Conservation (phyloP, 768 basidiomycete species). For the Myochromella boudieri region DNA sequence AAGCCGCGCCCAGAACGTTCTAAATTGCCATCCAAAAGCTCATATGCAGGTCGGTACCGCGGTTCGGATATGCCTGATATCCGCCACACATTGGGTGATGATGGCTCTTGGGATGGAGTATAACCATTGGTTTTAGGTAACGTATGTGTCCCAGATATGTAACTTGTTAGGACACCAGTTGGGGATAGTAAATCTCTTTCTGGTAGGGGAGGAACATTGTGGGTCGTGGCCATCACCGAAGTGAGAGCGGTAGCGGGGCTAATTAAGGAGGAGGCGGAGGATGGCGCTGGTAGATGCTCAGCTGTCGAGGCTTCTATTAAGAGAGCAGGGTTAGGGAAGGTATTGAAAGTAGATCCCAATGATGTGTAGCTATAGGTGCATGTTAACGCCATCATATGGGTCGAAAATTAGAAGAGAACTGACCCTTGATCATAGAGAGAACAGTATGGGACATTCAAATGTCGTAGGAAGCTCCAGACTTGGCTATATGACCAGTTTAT, state of each 20-base stretch:
- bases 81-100: conserved; percentile 12
- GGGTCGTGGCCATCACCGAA: conserved; percentile 24
- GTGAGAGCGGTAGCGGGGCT: conserved; percentile 23
- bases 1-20: conserved; percentile 69
- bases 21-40: conserved; percentile 69
- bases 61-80: conserved; percentile 17
- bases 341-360: conserved; percentile 93
- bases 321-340: conserved; percentile 91
- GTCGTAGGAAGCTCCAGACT: conserved; percentile 85
- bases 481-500: conserved; percentile 92
- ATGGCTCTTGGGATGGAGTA: neutral
- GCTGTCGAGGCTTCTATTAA: conserved; percentile 26
- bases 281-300: conserved; percentile 12
- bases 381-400: neutral
- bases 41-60: conserved; percentile 77
- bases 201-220: conserved; percentile 10
- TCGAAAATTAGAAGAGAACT: conserved; percentile 22
- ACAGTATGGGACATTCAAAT: conserved; percentile 83
- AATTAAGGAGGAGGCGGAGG: conserved; percentile 22
- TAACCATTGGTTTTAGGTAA: conserved; percentile 8
- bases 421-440: conserved; percentile 89
- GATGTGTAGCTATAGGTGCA: conserved; percentile 90
- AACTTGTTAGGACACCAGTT: conserved; percentile 26
- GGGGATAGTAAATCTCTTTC: conserved; percentile 22
- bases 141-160: conserved; percentile 30